Conservation (phyloP, 495 filamentous ascomycete genomes). For the Cairneyella variabilis region DNA sequence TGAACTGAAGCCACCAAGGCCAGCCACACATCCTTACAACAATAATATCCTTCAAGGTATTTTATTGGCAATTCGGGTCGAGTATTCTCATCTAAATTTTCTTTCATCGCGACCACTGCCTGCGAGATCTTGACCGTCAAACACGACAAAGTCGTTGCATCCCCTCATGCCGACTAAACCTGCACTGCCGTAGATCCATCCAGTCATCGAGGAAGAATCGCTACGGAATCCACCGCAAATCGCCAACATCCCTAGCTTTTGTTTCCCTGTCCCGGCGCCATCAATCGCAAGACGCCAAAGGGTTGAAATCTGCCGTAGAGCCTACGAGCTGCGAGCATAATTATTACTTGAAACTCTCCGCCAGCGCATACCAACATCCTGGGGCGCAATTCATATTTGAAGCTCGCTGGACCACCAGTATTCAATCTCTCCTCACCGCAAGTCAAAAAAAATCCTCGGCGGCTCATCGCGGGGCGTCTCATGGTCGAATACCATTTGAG, state of each 20-base stretch:
- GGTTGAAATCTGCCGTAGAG: constrained; percentile 18
- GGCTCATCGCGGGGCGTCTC: not conserved
- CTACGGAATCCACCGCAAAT: constrained; percentile 20
- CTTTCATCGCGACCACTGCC: not conserved
- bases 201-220: constrained; percentile 17
- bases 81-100: not conserved
- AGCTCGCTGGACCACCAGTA: not conserved
- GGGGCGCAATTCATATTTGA: constrained; percentile 21
- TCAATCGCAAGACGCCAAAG: constrained; percentile 7
- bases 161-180: constrained; percentile 14
- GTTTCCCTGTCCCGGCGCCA: constrained; percentile 18
- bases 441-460: not conserved
- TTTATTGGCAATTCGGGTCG: not conserved
- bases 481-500: not conserved
- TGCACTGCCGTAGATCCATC: constrained; percentile 23
- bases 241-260: constrained; percentile 10
- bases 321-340: constrained; percentile 21
- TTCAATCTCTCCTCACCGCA: constrained; percentile 12
- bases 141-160: constrained; percentile 17
- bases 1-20: constrained; percentile 10
- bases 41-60: constrained; percentile 2
- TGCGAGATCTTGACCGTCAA: constrained; percentile 10
- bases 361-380: constrained; percentile 26
- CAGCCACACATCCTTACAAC: not conserved
- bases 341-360: constrained; percentile 25